A percentile compares a stretch with the other conserved stretches of the same genome.
Evolutionary conservation across 2,329 filamentous ascomycete genomes (phyloP).

Genomic region (Rhytidhysteron rufulum): DNA sequence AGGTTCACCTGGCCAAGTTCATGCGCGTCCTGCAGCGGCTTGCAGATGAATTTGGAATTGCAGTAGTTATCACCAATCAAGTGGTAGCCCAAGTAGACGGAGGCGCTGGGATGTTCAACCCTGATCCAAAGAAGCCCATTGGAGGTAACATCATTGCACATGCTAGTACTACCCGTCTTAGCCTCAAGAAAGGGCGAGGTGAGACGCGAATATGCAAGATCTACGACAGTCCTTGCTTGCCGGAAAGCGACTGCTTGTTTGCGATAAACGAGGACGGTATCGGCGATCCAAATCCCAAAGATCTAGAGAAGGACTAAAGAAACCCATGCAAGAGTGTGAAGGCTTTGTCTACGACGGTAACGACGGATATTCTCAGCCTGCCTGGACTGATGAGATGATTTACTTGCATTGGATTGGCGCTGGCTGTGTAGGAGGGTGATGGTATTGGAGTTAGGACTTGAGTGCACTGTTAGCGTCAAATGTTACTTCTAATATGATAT

Average conservation of each 20-base stretch:
- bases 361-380: background rate
- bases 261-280: slow-evolving; percentile 97
- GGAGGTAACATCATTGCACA: slow-evolving; percentile 99
- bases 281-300: slow-evolving; percentile 91
- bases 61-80: slow-evolving; percentile 97
- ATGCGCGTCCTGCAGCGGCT: slow-evolving; percentile 79
- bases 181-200: slow-evolving; percentile 88
- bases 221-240: slow-evolving; percentile 95
- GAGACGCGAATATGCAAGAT: slow-evolving; percentile 99
- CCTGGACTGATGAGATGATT: background rate
- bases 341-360: background rate
- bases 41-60: slow-evolving; percentile 83
- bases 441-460: background rate
- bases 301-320: slow-evolving; percentile 76
- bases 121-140: slow-evolving; percentile 98
- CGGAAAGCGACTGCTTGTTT: slow-evolving; percentile 94
- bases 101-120: slow-evolving; percentile 97
- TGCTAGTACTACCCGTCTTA: slow-evolving; percentile 90
- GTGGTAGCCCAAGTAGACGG: slow-evolving; percentile 98
- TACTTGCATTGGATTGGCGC: slow-evolving; percentile 1
- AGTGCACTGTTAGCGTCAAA: too few species aligned
- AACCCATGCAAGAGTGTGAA: background rate
- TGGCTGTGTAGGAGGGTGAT: background rate
- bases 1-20: slow-evolving; percentile 84
- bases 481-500: too few species aligned